phyloP scores from a whole-genome alignment of 345 rosid species.

The Trapa incisa region DNA sequence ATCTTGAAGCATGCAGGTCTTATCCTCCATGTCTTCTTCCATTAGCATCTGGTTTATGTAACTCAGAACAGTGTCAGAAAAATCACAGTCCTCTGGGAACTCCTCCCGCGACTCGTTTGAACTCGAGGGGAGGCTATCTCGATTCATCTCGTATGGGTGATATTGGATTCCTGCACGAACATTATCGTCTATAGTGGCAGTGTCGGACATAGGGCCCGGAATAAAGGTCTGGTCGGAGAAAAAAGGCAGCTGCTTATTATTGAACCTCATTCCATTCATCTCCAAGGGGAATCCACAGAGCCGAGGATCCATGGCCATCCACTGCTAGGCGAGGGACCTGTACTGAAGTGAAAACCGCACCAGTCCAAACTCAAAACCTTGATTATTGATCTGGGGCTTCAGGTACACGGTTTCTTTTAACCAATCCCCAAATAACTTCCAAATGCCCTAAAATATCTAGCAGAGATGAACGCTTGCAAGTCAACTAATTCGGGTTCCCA shows the following conservation, averaged over 20 bases:
- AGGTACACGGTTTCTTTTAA: background rate
- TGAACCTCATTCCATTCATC: constrained; percentile 24
- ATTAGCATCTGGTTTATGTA: constrained; percentile 80
- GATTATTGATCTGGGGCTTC: too few relatives aligned
- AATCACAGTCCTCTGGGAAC: constrained; percentile 49
- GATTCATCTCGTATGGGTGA: constrained; percentile 14
- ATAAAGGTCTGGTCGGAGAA: constrained; percentile 29
- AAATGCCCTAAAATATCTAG: background rate
- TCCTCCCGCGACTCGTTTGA: constrained; percentile 28
- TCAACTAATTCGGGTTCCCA: background rate
- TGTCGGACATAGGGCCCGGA: constrained; percentile 24
- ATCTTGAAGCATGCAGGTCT: constrained; percentile 67
- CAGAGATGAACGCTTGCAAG: background rate
- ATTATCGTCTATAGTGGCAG: constrained; percentile 9
- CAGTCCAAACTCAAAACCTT: too few relatives aligned
- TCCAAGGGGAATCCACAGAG: constrained; percentile 25
- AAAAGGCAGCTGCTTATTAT: constrained; percentile 26
- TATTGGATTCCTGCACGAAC: constrained; percentile 21
- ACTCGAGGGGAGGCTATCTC: constrained; percentile 10
- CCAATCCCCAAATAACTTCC: background rate
- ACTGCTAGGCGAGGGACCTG: background rate
- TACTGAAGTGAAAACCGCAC: too few relatives aligned
- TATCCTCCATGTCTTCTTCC: constrained; percentile 83
- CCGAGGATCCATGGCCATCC: constrained; percentile 45
- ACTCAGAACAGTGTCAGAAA: constrained; percentile 67